Percentiles rank a stretch among this genome's conserved stretches.
phyloP scores from a whole-genome alignment of 2,329 filamentous ascomycete species.

The Fusarium nelsonii region DNA sequence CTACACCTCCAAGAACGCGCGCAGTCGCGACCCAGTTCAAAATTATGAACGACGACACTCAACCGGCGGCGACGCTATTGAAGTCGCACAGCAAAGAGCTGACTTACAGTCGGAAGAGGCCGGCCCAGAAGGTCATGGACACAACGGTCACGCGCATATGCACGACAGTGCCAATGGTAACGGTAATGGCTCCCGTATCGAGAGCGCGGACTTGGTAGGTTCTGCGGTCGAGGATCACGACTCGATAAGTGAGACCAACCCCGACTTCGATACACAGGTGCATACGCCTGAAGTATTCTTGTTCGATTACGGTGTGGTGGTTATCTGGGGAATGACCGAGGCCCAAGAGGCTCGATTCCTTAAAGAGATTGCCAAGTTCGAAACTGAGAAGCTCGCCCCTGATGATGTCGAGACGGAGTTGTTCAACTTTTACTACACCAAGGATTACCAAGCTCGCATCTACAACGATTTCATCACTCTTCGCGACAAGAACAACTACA shows the following conservation, averaged over 20 bases:
- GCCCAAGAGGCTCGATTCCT: conserved; percentile 90
- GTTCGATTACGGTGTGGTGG: conserved; percentile 97
- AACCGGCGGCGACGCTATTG: conserved; percentile 73
- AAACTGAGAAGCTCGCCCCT: conserved; percentile 86
- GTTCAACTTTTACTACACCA: conserved; percentile 99
- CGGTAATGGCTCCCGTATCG: conserved; percentile 44
- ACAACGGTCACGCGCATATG: conserved; percentile 43
- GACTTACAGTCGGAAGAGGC: conserved; percentile 63
- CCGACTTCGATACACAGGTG: conserved; percentile 87
- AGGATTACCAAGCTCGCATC: conserved; percentile 96
- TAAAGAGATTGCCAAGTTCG: conserved; percentile 94
- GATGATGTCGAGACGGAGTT: conserved; percentile 96
- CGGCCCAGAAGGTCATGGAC: conserved; percentile 48
- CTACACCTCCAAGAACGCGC: conserved; percentile 67
- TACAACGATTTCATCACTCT: conserved; percentile 99
- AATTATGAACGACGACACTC: conserved; percentile 77
- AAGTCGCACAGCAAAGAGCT: conserved; percentile 61
- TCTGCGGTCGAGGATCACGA: conserved; percentile 53
- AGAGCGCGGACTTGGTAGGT: conserved; percentile 53
- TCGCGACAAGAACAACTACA: conserved; percentile 94
- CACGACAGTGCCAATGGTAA: conserved; percentile 46
- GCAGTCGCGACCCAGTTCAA: conserved; percentile 55
- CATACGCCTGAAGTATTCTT: conserved; percentile 96
- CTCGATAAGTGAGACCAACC: conserved; percentile 60
- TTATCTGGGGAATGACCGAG: conserved; percentile 98